Conservation (phyloP, 176 grass and related monocot species). For the Leersia perrieri region DNA sequence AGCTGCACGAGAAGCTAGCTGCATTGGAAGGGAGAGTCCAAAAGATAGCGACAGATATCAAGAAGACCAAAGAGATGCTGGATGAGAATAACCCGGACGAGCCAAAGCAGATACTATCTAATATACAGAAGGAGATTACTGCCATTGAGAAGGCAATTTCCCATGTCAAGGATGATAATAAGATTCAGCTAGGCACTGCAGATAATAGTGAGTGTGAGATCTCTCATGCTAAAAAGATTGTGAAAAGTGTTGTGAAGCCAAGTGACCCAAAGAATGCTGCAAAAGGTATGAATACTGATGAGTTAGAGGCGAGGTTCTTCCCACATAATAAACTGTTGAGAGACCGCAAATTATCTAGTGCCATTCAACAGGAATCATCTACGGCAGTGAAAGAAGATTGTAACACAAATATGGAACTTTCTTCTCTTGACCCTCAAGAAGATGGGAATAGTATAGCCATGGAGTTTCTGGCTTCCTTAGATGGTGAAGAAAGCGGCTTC, state of each 20-base stretch:
- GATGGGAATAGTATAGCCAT: constrained; percentile 69
- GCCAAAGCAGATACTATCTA: constrained; percentile 85
- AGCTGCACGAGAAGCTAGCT: constrained; percentile 82
- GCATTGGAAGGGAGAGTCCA: constrained; percentile 82
- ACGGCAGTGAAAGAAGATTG: not conserved
- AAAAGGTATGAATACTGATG: constrained; percentile 71
- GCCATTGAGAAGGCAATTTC: constrained; percentile 84
- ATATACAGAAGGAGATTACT: constrained; percentile 87
- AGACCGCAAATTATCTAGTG: constrained; percentile 35
- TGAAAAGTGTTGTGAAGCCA: constrained; percentile 27
- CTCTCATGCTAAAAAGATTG: constrained; percentile 11
- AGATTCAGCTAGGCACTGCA: constrained; percentile 39
- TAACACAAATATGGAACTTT: constrained; percentile 8
- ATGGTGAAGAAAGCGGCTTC: constrained; percentile 51
- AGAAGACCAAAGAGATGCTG: constrained; percentile 86
- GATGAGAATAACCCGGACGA: constrained; percentile 85
- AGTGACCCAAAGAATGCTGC: constrained; percentile 25
- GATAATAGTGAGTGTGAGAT: constrained; percentile 38
- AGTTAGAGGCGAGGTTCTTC: constrained; percentile 88
- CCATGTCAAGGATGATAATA: constrained; percentile 65
- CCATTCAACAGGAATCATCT: constrained; percentile 32
- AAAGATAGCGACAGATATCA: constrained; percentile 94
- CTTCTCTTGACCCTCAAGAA: not conserved
- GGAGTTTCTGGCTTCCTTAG: constrained; percentile 89
- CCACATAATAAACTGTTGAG: constrained; percentile 88